Percentiles rank a stretch among this genome's conserved stretches.
Conservation (phyloP, 139 green algal species). For the Limnomonas spitsbergensis region DNA sequence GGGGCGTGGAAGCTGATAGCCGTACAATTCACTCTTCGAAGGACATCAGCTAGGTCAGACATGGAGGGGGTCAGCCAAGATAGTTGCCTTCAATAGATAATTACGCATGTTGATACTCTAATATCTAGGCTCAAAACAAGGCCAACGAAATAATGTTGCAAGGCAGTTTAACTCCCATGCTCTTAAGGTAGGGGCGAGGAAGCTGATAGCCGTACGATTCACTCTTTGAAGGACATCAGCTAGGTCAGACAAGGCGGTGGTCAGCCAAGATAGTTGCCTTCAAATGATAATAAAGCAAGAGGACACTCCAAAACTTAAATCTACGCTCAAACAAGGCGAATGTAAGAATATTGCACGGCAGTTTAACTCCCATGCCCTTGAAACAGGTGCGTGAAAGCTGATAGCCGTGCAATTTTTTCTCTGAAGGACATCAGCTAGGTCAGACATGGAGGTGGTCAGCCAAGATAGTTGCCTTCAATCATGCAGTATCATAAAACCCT, state of each 20-base stretch:
- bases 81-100: constrained; percentile 1
- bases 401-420: too few species aligned
- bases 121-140: not conserved
- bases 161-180: constrained; percentile 3
- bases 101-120: not conserved
- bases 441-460: too few species aligned
- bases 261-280: constrained; percentile 8
- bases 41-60: constrained; percentile 5
- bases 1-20: constrained; percentile 1
- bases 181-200: not conserved
- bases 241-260: not conserved
- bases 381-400: too few species aligned
- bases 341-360: too few species aligned
- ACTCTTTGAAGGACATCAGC: constrained; percentile 13
- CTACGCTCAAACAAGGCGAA: too few species aligned
- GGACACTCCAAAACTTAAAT: constrained; percentile 7
- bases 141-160: not conserved
- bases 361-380: too few species aligned
- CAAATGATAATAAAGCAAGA: not conserved
- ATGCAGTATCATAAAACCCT: too few species aligned
- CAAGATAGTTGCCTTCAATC: too few species aligned
- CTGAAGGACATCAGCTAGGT: too few species aligned
- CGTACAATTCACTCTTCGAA: not conserved
- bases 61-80: not conserved
- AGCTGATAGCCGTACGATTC: not conserved